Conservation (phyloP, 306 rosid species). For the Ochetophila trinervis region DNA sequence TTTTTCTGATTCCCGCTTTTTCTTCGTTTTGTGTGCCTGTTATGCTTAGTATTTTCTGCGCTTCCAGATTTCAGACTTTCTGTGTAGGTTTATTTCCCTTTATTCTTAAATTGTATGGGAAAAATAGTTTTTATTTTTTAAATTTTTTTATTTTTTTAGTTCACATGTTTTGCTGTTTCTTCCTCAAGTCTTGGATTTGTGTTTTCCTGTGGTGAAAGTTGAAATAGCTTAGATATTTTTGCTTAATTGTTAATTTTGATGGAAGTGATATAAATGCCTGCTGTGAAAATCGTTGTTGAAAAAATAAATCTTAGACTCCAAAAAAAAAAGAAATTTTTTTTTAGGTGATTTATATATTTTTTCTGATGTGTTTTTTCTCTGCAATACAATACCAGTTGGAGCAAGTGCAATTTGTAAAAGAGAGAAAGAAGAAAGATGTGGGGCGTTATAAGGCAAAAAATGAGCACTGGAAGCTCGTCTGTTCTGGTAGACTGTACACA, state of each 20-base stretch:
- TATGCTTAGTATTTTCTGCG: background rate
- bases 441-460: slow-evolving; percentile 59
- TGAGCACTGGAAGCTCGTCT: slow-evolving; percentile 43
- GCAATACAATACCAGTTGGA: background rate
- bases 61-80: background rate
- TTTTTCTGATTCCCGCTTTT: too few relatives aligned
- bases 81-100: too few relatives aligned
- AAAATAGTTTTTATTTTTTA: background rate
- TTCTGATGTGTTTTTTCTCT: background rate
- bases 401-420: slow-evolving; percentile 11
- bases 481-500: slow-evolving; percentile 25
- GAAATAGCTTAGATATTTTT: background rate
- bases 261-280: too few relatives aligned
- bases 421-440: slow-evolving; percentile 43
- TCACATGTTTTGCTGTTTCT: background rate
- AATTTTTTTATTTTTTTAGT: background rate
- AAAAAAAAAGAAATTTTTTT: background rate
- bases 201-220: background rate
- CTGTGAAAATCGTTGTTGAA: too few relatives aligned
- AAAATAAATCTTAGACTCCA: background rate
- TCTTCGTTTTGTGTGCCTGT: too few relatives aligned
- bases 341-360: background rate
- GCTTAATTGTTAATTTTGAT: background rate
- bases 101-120: too few relatives aligned
- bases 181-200: background rate